Conservation (phyloP, 768 basidiomycete genomes). For the Strobilomyces echinocephalus region DNA sequence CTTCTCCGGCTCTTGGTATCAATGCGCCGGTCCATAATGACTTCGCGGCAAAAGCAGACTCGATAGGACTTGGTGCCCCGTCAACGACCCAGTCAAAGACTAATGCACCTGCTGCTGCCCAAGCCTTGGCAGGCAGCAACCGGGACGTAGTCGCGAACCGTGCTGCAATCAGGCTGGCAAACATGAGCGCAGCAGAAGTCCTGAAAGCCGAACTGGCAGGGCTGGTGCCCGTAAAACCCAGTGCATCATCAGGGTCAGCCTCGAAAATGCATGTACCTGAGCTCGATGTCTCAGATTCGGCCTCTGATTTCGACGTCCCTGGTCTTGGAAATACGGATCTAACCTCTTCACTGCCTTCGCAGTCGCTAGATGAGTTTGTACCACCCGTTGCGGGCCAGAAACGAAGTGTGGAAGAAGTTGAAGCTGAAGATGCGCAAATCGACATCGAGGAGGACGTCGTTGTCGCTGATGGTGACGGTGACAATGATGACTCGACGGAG, state of each 20-base stretch:
- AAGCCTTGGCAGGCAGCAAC: constrained; percentile 82
- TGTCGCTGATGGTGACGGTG: constrained; percentile 31
- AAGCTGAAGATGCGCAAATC: constrained; percentile 37
- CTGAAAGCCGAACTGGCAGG: constrained; percentile 85
- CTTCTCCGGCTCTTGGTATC: constrained; percentile 29
- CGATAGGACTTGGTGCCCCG: constrained; percentile 68
- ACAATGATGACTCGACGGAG: constrained; percentile 43
- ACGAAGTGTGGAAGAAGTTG: constrained; percentile 42
- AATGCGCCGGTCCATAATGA: constrained; percentile 42
- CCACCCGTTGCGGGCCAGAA: constrained; percentile 34
- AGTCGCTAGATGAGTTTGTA: constrained; percentile 19
- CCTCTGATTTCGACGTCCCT: constrained; percentile 33
- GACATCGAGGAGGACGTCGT: constrained; percentile 25
- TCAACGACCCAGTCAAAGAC: constrained; percentile 54
- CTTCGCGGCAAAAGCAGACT: constrained; percentile 73
- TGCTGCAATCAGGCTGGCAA: constrained; percentile 88
- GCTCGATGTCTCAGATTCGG: constrained; percentile 21
- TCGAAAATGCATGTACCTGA: constrained; percentile 34
- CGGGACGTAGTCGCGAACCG: constrained; percentile 87
- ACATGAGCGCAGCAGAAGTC: constrained; percentile 92
- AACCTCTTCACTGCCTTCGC: constrained; percentile 10
- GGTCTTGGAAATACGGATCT: constrained; percentile 30
- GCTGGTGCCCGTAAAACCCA: constrained; percentile 37
- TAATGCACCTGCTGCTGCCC: constrained; percentile 56
- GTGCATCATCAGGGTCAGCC: constrained; percentile 22